Evolutionary conservation across 768 basidiomycete species (phyloP).

Genomic region (Mycena pura): DNA sequence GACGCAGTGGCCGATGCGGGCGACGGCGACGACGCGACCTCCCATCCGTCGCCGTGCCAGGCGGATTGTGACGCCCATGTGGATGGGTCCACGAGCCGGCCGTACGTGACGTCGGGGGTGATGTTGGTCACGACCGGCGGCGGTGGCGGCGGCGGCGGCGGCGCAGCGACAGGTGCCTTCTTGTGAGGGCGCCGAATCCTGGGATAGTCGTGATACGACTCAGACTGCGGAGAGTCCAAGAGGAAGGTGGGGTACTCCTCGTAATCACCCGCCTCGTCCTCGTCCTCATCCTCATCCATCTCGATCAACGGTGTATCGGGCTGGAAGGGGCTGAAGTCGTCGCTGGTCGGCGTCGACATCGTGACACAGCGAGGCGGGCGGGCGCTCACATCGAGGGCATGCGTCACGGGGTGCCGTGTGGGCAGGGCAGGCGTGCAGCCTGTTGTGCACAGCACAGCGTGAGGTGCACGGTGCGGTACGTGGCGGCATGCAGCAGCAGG

Average conservation of each 20-base stretch:
- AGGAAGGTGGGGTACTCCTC: constrained; percentile 19
- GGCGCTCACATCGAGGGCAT: too few species aligned
- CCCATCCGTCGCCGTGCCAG: constrained; percentile 29
- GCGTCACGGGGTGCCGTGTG: too few species aligned
- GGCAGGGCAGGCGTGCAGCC: too few species aligned
- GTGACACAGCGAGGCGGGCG: too few species aligned
- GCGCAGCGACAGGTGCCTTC: not conserved
- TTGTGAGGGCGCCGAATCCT: not conserved
- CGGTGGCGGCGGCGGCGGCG: not conserved
- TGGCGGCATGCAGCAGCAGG: too few species aligned
- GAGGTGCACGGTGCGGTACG: too few species aligned
- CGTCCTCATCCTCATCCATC: constrained; percentile 16
- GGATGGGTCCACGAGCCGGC: constrained; percentile 21
- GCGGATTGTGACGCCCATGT: constrained; percentile 17
- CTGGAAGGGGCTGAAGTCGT: constrained; percentile 9
- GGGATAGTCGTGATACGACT: not conserved
- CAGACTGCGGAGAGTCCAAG: constrained; percentile 1
- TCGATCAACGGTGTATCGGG: constrained; percentile 24
- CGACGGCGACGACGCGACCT: constrained; percentile 11
- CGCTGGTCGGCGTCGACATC: constrained; percentile 21
- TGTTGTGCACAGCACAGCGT: too few species aligned
- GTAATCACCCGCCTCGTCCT: constrained; percentile 14
- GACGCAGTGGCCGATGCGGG: constrained; percentile 5
- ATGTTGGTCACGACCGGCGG: constrained; percentile 9
- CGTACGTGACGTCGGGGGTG: constrained; percentile 14